Base-by-base conservation (phyloP, 352 stramenopile species). In the Pythium apleroticum region DNA sequence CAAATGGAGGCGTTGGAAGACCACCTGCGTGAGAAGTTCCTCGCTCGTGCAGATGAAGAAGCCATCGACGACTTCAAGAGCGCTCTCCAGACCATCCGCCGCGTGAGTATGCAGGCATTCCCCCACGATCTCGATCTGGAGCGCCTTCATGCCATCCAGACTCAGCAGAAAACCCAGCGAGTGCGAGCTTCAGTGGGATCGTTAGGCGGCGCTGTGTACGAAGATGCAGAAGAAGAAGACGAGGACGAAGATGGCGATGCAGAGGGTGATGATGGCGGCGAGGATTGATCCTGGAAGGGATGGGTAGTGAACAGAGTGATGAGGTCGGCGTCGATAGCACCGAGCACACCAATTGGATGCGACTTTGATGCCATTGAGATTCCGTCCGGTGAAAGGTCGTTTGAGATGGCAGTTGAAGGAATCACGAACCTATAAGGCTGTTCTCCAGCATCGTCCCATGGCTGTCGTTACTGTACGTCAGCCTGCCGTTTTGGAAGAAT, bases 31-130 rank as follows among this genome's bases (percentile, higher is more conserved):
- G 70, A 84, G 56, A 78, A 79, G 46, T 90, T 93, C 52, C 61
- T 93, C 5, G 74, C 82, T 54, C 68, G 75, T n/a, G 76, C 81
- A 8, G 80, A 93, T 57, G 77, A 83, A 56, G 64, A 41, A 2
- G 62, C 80, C 19, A 89, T 93, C 49, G 82, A 91, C 11, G 78
- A 89, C 70, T 93, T 78, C 62, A 89, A 86, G 72, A 64, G 30
- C 24, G 81, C 84, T n/a, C 66, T 93, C 41, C 69, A 88, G 57
- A 79, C 84, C 35, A 68, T 92, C 22, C 84, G 74, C 7, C 81
- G 80, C 52, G 62, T 78, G 65, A 86, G 63, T 24, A 27, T 80
- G 10, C 69, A 76, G 33, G 72, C 52, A 24, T 37, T 70, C 9
- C n/a, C 46, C 7, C 24, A 30, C 14, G 46, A 56, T 19, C 35